These are phyloP conservation scores for Thecaphora thlaspeos DNA, from an alignment of 1,284 basidiomycete species.

Conservation along the genomic window DNA sequence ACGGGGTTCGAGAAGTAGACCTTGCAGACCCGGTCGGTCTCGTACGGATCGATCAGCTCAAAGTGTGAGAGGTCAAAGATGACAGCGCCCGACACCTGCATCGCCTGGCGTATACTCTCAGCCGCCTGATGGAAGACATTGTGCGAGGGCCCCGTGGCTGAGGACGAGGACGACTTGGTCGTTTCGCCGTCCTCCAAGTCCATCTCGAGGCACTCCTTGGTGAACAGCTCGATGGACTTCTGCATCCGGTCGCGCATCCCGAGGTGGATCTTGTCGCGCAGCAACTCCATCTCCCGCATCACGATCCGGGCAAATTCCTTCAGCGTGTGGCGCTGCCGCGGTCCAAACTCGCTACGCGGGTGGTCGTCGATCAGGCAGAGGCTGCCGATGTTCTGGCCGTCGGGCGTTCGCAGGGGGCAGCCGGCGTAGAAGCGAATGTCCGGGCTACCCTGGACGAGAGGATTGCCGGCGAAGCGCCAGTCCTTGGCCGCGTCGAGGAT, in stretches of 20 bases:
- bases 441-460: slow-evolving; percentile 70
- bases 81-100: slow-evolving; percentile 86
- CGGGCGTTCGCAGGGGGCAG: slow-evolving; percentile 80
- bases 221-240: slow-evolving; percentile 91
- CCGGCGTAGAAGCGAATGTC: slow-evolving; percentile 86
- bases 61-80: slow-evolving; percentile 89
- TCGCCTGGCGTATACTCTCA: slow-evolving; percentile 78
- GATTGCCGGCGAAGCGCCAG: slow-evolving; percentile 84
- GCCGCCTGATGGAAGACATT: slow-evolving; percentile 65
- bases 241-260: slow-evolving; percentile 87
- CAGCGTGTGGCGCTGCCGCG: slow-evolving; percentile 82
- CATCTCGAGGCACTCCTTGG: slow-evolving; percentile 88
- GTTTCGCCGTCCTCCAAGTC: slow-evolving; percentile 62
- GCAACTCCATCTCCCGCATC: slow-evolving; percentile 94
- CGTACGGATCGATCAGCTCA: slow-evolving; percentile 76
- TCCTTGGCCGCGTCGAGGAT: slow-evolving; percentile 75
- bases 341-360: slow-evolving; percentile 79
- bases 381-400: slow-evolving; percentile 86
- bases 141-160: slow-evolving; percentile 21
- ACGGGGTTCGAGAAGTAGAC: slow-evolving; percentile 46
- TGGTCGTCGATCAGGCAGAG: slow-evolving; percentile 82
- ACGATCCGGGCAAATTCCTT: slow-evolving; percentile 87
- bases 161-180: slow-evolving; percentile 8
- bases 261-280: slow-evolving; percentile 90
- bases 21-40: slow-evolving; percentile 61